Evolutionary conservation across 768 basidiomycete species (phyloP).

Genomic region (Suillus subalutaceus): DNA sequence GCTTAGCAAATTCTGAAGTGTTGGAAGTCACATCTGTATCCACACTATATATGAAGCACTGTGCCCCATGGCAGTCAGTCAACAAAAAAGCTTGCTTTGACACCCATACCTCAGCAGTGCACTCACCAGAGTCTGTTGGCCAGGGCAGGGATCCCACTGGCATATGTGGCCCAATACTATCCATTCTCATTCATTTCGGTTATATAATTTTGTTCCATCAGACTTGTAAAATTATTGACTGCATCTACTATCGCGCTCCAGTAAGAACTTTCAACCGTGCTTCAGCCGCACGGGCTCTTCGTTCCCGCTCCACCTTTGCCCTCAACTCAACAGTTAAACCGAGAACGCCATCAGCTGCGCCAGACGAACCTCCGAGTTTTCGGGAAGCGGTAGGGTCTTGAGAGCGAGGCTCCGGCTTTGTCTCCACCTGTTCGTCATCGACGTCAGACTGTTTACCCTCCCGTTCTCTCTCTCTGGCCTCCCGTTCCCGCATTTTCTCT

Average conservation of each 20-base stretch:
- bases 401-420: slow-evolving; percentile 17
- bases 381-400: slow-evolving; percentile 48
- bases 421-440: slow-evolving; percentile 17
- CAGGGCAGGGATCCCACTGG: neutral
- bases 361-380: slow-evolving; percentile 76
- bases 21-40: no score
- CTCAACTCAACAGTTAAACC: slow-evolving; percentile 93
- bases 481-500: slow-evolving; percentile 83
- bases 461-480: slow-evolving; percentile 59
- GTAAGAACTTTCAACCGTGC: slow-evolving; percentile 65
- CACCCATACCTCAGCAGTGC: neutral
- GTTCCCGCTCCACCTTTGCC: slow-evolving; percentile 85
- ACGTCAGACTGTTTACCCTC: slow-evolving; percentile 38
- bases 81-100: neutral
- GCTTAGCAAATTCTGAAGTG: neutral
- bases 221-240: neutral
- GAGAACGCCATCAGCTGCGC: slow-evolving; percentile 59
- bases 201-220: neutral
- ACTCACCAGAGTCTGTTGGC: neutral
- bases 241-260: neutral
- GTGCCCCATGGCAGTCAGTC: neutral
- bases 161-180: neutral
- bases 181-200: neutral
- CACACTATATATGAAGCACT: neutral
- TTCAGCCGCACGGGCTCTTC: slow-evolving; percentile 92